These are phyloP conservation scores for Vigna unguiculata DNA, from an alignment of 306 rosid genomes.

Conservation along the genomic window DNA sequence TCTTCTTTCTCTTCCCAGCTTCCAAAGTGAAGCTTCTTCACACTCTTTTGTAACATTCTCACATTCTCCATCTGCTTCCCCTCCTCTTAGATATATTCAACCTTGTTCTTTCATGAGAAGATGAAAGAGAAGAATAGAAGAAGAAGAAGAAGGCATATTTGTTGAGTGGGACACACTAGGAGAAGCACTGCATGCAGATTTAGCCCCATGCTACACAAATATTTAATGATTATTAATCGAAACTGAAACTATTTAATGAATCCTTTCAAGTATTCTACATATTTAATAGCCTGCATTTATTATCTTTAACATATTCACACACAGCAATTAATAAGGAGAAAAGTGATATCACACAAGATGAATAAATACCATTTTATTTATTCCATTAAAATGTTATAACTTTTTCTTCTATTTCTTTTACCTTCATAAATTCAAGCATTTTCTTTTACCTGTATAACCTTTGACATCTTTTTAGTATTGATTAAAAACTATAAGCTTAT, in stretches of 20 bases:
- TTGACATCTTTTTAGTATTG: too few species aligned
- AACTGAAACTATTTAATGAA: neutral
- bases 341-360: neutral
- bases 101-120: conserved; percentile 5
- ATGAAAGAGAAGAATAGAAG: neutral
- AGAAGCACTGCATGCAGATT: conserved; percentile 54
- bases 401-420: too few species aligned
- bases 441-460: too few species aligned
- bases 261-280: too few species aligned
- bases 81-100: neutral
- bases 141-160: conserved; percentile 49
- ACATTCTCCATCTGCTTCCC: conserved; percentile 29
- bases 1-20: conserved; percentile 74
- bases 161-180: too few species aligned
- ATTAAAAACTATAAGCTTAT: too few species aligned
- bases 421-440: neutral
- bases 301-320: neutral
- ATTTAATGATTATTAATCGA: neutral
- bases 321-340: neutral
- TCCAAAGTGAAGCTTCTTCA: conserved; percentile 83
- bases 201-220: conserved; percentile 16
- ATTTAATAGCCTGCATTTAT: too few species aligned
- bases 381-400: neutral
- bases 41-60: conserved; percentile 59
- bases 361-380: too few species aligned